A percentile compares a stretch with the other conserved stretches of the same genome.
phyloP scores from a whole-genome alignment of 768 basidiomycete genomes.

The Tricholoma matsutake region DNA sequence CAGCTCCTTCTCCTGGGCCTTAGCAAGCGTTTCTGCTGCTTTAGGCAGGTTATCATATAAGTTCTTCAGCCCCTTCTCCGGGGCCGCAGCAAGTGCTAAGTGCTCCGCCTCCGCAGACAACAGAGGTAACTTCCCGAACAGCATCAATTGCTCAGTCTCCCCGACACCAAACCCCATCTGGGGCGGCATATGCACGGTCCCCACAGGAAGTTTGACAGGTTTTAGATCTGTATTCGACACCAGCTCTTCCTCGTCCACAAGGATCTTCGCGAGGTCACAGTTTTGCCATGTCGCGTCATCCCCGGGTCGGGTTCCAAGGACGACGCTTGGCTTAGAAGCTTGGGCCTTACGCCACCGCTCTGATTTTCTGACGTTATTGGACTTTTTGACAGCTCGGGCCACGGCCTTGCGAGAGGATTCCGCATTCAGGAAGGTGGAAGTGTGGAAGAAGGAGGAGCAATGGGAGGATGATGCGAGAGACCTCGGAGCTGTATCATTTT shows the following conservation, averaged over 20 bases:
- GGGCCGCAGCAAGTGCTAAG: constrained; percentile 15
- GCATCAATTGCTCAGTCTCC: constrained; percentile 49
- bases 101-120: constrained; percentile 37
- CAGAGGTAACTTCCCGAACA: constrained; percentile 67
- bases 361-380: constrained; percentile 45
- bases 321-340: constrained; percentile 54
- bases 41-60: too few species aligned
- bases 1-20: constrained; percentile 28
- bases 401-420: constrained; percentile 31
- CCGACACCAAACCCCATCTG: constrained; percentile 67
- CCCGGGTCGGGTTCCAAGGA: constrained; percentile 68
- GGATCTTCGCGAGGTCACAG: constrained; percentile 60
- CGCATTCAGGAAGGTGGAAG: constrained; percentile 38
- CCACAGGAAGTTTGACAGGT: constrained; percentile 29
- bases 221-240: constrained; percentile 21
- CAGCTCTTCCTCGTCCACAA: constrained; percentile 56
- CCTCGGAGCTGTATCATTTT: constrained; percentile 29
- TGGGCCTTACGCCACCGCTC: constrained; percentile 37
- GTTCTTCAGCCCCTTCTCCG: constrained; percentile 38
- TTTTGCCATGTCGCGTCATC: constrained; percentile 66
- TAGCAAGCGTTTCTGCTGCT: constrained; percentile 14
- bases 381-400: constrained; percentile 36
- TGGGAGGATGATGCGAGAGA: constrained; percentile 35
- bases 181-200: constrained; percentile 45
- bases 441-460: constrained; percentile 41